phyloP scores from a whole-genome alignment of 352 stramenopile genomes.

The Globisporangium megalacanthum region DNA sequence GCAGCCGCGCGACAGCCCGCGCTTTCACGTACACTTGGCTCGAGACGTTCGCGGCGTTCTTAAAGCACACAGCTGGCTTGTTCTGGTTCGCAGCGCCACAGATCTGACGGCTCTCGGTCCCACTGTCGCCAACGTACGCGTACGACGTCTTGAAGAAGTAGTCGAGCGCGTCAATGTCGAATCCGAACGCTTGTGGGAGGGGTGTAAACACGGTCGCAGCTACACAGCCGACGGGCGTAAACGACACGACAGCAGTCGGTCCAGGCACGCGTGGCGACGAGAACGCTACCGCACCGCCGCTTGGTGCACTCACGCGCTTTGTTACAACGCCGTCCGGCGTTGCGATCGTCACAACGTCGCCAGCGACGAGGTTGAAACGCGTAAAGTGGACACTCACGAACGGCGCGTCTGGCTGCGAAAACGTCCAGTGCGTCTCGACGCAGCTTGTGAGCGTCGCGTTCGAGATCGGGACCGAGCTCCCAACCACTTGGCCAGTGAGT shows the following conservation, averaged over 20 bases:
- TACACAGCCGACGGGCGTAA: slow-evolving; percentile 12
- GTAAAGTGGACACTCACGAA: slow-evolving; percentile 43
- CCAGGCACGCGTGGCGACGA: slow-evolving; percentile 23
- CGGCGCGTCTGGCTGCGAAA: slow-evolving; percentile 18
- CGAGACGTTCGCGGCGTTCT: slow-evolving; percentile 15
- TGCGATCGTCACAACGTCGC: slow-evolving; percentile 23
- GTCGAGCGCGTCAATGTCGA: slow-evolving; percentile 28
- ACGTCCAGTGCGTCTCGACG: slow-evolving; percentile 15
- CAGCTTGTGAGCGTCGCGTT: slow-evolving; percentile 28
- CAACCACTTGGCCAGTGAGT: slow-evolving; percentile 22
- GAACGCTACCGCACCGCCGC: slow-evolving; percentile 25
- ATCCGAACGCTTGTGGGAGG: slow-evolving; percentile 17
- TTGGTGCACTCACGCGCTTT: slow-evolving; percentile 14
- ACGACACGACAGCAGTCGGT: slow-evolving; percentile 23
- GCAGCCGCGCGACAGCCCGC: slow-evolving; percentile 29
- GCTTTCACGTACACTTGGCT: slow-evolving; percentile 19
- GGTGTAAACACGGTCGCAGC: not conserved
- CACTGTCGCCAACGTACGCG: slow-evolving; percentile 6
- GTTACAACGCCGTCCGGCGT: slow-evolving; percentile 14
- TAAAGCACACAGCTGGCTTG: slow-evolving; percentile 27
- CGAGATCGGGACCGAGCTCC: slow-evolving; percentile 24
- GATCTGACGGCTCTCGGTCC: slow-evolving; percentile 10
- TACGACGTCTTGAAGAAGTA: slow-evolving; percentile 14
- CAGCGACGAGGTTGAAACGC: slow-evolving; percentile 24
- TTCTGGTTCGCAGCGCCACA: slow-evolving; percentile 34